Evolutionary conservation across 306 rosid species (phyloP), one percentile per base, ranked within the genome.

Genomic region (Inga leiocalycina): DNA sequence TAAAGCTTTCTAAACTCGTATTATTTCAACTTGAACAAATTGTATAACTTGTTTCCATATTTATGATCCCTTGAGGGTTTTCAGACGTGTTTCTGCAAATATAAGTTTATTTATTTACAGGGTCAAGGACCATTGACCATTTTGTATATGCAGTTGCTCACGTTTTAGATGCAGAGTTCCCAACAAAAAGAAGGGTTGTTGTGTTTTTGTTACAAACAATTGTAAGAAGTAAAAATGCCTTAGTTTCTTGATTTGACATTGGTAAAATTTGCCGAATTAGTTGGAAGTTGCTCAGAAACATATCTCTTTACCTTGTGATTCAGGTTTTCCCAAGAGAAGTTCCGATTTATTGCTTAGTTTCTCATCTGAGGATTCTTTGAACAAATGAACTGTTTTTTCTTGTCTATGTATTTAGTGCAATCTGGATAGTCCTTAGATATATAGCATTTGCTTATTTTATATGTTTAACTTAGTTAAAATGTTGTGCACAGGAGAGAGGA

Each of bases 401-500:
- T 83, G 56, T 48, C 51, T 70, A 35, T 32, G 71, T 34, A 46
- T 37, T 35, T 79, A 32, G 66, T 79, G 77, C 62, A 14, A 78
- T 8, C 70, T 14, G 52, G 27, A 65, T 32, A 19, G 17, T 44
- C 52, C 37, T 10, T 10, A 68, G 48, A 44, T 34, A 62, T 34
- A 51, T 75, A 16, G 16, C 52, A 22, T 66, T 66, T 84, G 54
- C 71, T 66, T 65, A 80, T 80, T 81, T 64, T 75, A 32, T 84
- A 78, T 78, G 71, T 61, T 70, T 76, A 45, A 79, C 71, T 49
- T 83, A 1, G 61, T 73, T 59, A 71, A 46, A 52, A 49, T 57
- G n/a, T 83, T 81, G 41, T 83, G 75, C 20, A 69, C 90, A 94
- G 94, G 83, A 80, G 68, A 73, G 85, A 34, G 41, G 85, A 81